Base-by-base conservation (phyloP, 2,329 filamentous ascomycete genomes). In the Fusarium praegraminearum region DNA sequence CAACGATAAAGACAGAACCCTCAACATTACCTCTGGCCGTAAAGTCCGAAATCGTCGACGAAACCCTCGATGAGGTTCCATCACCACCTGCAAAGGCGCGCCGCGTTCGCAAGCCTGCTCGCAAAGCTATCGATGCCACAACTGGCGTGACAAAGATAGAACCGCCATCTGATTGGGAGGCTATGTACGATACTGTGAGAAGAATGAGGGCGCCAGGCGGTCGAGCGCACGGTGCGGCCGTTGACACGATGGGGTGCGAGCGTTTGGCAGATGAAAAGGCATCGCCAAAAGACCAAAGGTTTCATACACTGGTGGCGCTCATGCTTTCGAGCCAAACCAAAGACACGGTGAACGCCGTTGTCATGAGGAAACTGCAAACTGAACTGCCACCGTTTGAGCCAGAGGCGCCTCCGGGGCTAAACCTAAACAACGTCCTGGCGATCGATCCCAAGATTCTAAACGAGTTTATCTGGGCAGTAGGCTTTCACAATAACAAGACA, bases 191-290 rank as follows among this genome's bases (percentile, higher is more conserved):
- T 35, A 82, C 88, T 1, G 91, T 97, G 45, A 90, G 91, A 75
- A 86, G 88, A 75, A 98, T 98, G 94, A 90, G 89, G 3, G 78
- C 80, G 7, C 77, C 81, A 0, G 85, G 84, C 5, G 85, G 85
- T 9, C 76, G 80, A 81, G 81, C 91, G 77, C 77, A 87, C 83
- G 80, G 91, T 86, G 96, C 96, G 1, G 92, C 95, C 1, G 96
- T 99, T 13, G 96, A 99, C 79, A 98, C 95, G 1, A 98, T 98
- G 94, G 96, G 96, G 13, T 99, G 96, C 80, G 94, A 94, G 80
- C 87, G 88, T 10, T 84, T 96, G 12, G 92, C 92, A 4, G 81
- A 85, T 49, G 78, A 81, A 18, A 79, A 73, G 2, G 84, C 86
- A 13, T 84, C 81, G 60, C 77, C 83, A 28, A 83, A 81, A 61